A percentile compares a stretch with the other conserved stretches of the same genome.
These are phyloP conservation scores for Corylus heterophylla DNA, from an alignment of 306 rosid species.

Conservation along the genomic window DNA sequence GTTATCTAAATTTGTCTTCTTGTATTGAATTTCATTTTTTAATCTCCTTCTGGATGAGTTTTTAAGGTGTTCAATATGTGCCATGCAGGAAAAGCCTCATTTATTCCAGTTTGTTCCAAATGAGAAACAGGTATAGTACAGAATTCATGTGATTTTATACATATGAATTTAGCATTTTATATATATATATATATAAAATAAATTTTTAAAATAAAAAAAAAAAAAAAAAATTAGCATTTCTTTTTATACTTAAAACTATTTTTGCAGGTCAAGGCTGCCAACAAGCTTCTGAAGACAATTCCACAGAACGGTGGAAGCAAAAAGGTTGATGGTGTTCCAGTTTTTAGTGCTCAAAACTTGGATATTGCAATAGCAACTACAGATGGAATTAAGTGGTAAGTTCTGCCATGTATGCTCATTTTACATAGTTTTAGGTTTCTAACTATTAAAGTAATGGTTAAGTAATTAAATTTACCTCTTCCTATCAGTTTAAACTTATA, in stretches of 20 bases:
- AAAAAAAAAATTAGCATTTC: background rate
- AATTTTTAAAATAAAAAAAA: no score
- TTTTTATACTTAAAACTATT: slow-evolving; percentile 3
- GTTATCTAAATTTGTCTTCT: background rate
- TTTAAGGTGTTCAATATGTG: slow-evolving; percentile 15
- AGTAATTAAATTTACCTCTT: no score
- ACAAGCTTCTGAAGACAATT: slow-evolving; percentile 70
- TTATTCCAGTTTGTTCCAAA: slow-evolving; percentile 94
- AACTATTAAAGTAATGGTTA: no score
- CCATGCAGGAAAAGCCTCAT: slow-evolving; percentile 89
- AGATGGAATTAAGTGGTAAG: slow-evolving; percentile 86
- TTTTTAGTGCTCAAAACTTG: slow-evolving; percentile 90
- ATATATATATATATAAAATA: background rate
- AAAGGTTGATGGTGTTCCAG: slow-evolving; percentile 94
- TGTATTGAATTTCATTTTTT: background rate
- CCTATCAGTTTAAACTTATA: no score
- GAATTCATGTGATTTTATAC: slow-evolving; percentile 8
- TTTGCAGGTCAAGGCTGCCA: slow-evolving; percentile 87
- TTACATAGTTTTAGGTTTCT: slow-evolving; percentile 5
- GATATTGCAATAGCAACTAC: slow-evolving; percentile 93
- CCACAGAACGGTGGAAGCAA: slow-evolving; percentile 53
- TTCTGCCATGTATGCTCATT: slow-evolving; percentile 28
- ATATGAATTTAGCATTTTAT: background rate
- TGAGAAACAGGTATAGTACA: slow-evolving; percentile 80
- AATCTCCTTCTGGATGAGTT: slow-evolving; percentile 6